Percentiles rank a stretch among this genome's conserved stretches.
These are phyloP conservation scores for Aspergillus luchuensis DNA, from an alignment of 2,329 filamentous ascomycete genomes.

Conservation along the genomic window DNA sequence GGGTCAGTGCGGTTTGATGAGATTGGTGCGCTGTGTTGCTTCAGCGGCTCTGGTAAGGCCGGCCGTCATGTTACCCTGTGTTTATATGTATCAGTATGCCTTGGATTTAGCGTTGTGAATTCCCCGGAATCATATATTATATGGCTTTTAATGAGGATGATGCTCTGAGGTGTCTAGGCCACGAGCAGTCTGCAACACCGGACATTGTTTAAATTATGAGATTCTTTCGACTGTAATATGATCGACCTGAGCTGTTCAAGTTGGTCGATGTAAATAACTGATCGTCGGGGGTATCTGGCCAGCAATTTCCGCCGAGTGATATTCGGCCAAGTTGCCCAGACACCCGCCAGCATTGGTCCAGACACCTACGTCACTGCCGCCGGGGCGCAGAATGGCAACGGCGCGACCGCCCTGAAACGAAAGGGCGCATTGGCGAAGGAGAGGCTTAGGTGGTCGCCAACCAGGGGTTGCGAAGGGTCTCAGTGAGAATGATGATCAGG, in stretches of 20 bases:
- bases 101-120: slow-evolving; percentile 18
- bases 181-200: neutral
- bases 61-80: slow-evolving; percentile 9
- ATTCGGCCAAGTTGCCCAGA: neutral
- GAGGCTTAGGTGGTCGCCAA: neutral
- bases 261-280: neutral
- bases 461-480: neutral
- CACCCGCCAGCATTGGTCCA: neutral
- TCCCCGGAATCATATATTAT: neutral
- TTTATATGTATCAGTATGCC: slow-evolving; percentile 18
- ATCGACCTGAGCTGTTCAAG: neutral
- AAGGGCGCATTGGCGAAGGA: no score
- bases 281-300: neutral
- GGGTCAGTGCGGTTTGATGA: slow-evolving; percentile 12
- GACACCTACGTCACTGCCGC: slow-evolving; percentile 3
- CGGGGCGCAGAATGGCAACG: neutral
- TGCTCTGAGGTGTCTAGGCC: neutral
- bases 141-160: slow-evolving; percentile 17
- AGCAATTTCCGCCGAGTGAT: neutral
- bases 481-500: neutral
- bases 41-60: slow-evolving; percentile 6
- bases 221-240: no score
- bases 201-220: neutral
- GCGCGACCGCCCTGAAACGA: neutral
- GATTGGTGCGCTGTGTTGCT: neutral